Conservation (phyloP, 441 rosid genomes). For the Capsella rubella region DNA sequence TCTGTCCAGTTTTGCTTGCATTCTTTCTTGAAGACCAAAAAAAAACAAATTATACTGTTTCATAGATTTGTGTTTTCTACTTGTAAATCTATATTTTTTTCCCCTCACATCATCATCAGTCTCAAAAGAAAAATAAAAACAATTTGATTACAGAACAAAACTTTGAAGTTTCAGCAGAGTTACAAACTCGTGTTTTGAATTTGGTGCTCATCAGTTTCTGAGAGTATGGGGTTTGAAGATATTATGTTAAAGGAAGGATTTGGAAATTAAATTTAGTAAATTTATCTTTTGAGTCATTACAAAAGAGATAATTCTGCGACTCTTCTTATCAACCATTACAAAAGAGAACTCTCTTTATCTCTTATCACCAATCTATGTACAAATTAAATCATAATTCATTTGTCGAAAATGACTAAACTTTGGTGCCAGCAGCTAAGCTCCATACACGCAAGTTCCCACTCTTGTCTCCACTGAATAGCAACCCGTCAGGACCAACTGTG, state of each 20-base stretch:
- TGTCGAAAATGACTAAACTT: conserved; percentile 18
- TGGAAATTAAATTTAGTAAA: no score
- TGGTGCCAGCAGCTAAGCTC: conserved; percentile 39
- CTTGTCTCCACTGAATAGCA: conserved; percentile 50
- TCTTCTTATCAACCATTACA: background rate
- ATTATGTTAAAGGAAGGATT: background rate
- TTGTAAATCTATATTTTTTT: conserved; percentile 32
- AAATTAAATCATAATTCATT: conserved; percentile 17
- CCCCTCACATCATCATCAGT: background rate
- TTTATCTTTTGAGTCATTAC: no score
- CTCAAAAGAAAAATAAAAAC: conserved; percentile 16
- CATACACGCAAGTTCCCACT: conserved; percentile 45
- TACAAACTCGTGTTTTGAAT: background rate
- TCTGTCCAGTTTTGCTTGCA: conserved; percentile 43
- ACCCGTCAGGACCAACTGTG: conserved; percentile 46
- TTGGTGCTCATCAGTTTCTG: background rate
- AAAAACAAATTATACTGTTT: background rate
- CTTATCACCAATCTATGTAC: conserved; percentile 10
- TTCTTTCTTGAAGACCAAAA: conserved; percentile 30
- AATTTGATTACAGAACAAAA: conserved; percentile 30
- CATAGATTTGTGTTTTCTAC: conserved; percentile 32
- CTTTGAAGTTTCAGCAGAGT: background rate
- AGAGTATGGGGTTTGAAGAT: background rate
- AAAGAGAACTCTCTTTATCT: conserved; percentile 9
- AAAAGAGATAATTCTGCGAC: background rate